Evolutionary conservation across 148 eudicot species (phyloP), one percentile per base, ranked within the genome.

Genomic region (Diospyros kaki): DNA sequence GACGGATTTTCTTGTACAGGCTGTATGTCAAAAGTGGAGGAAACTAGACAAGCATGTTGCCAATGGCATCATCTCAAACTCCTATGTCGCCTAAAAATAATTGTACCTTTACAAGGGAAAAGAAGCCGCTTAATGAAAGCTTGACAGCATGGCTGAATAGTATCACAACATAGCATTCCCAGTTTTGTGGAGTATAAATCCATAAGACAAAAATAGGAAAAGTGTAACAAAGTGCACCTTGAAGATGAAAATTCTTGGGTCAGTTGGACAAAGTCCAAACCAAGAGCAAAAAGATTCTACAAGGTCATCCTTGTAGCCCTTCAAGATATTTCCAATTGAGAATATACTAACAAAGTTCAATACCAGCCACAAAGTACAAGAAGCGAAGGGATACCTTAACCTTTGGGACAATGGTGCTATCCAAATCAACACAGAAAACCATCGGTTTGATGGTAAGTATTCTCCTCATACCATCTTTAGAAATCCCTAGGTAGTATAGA

Each of bases 1-100:
- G 98, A n/a, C 98, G 97, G 73, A 94, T 94, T 74, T 92, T 94
- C 93, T 89, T 92, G 90, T 90, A 85, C 66, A 94, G 90, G 87
- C 92, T 94, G 86, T 89, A 94, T 1, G 98, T 94, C 69, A 94
- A 74, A 77, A 94, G 79, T 10, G 96, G 83, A 66, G 98, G 98
- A 80, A 90, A 94, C 80, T 77, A 89, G 72, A 84, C 90, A 77
- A 94, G 90, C 90, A 90, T 87, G 77, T 84, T 88, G 63, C 94
- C 98, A 66, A 94, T 77, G 71, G 92, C 92, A 54, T 85, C 89
- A 59, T 92, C 91, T 62, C 87, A 83, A 78, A 94, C 88, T 53
- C 98, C 98, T 51, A 94, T 81, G 66, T 94, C 98, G 66, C 84
- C 90, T 50, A 94, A 81, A 87, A 94, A 94, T 67, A 94, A 94